Conservation (phyloP, 2,329 filamentous ascomycete species). For the Escovopsis weberi region DNA sequence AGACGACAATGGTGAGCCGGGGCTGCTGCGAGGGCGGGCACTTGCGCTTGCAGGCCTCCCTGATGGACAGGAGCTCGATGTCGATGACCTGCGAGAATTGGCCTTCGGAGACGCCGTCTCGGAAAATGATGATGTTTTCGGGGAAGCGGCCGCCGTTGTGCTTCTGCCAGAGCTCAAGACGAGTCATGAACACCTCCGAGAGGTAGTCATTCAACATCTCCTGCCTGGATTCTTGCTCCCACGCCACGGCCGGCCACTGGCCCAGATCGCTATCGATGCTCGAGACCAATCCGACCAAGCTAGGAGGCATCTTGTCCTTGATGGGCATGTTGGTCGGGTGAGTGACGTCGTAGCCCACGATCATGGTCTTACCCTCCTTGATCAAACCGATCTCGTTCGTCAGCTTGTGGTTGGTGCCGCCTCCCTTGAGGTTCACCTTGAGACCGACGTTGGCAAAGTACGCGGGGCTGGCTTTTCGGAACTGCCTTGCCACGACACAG, state of each 20-base stretch:
- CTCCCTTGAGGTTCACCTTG: constrained; percentile 71
- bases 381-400: constrained; percentile 42
- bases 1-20: constrained; percentile 58
- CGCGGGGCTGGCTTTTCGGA: constrained; percentile 21
- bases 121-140: constrained; percentile 67
- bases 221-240: constrained; percentile 46
- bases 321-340: constrained; percentile 47
- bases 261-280: constrained; percentile 54
- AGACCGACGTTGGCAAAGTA: constrained; percentile 58
- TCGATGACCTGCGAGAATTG: constrained; percentile 59
- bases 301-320: constrained; percentile 37
- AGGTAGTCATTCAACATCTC: constrained; percentile 57
- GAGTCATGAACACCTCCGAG: constrained; percentile 44
- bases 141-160: constrained; percentile 43
- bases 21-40: constrained; percentile 44
- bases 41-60: constrained; percentile 43
- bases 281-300: constrained; percentile 67
- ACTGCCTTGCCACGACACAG: constrained; percentile 36
- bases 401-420: constrained; percentile 57
- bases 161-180: constrained; percentile 50
- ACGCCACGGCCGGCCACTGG: constrained; percentile 67
- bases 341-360: constrained; percentile 79
- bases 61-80: constrained; percentile 52
- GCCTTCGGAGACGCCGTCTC: constrained; percentile 80
- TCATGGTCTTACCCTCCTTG: constrained; percentile 58